Evolutionary conservation across 805 yeast genomes (phyloP), one percentile per base, ranked within the genome.

Genomic region (Debaryomyces prosopidis): DNA sequence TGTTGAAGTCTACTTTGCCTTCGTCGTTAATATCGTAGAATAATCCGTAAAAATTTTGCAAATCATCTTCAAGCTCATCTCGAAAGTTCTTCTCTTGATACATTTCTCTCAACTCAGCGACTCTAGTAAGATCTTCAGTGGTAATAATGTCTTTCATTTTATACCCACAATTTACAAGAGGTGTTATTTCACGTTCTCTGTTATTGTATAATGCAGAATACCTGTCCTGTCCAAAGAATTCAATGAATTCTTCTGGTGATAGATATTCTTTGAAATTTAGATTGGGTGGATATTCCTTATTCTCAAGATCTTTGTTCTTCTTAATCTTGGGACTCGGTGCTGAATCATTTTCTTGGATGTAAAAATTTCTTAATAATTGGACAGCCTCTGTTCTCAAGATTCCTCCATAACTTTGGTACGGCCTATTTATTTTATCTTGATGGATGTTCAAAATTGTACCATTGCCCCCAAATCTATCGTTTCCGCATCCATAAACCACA

Each of bases 401-500:
- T 0, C 96, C 97, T 0, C 98, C 97, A 41, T 77, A 77, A 2
- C 86, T 80, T 1, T 58, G 51, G 59, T 87, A 87, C 45, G 65
- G 44, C 42, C 68, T 46, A 47, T 50, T 53, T 2, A 50, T 49
- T 4, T 53, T 43, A 31, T 59, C 57, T 43, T 57, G 50, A 44
- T 51, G 52, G 1, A 89, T 75, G 9, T 74, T 66, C 23, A 89
- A 64, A 1, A 92, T 94, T 0, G 96, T 84, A 0, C 98, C 98
- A 62, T 91, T 91, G 0, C 99, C 98, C 0, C 99, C 99, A 68
- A 94, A 94, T 38, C 98, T 68, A 50, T 92, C 98, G 62, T 94
- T 94, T 0, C 89, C 94, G 58, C 97, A 91, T 0, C 99, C 98
- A 58, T 89, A 94, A 38, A 83, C 82, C 1, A 92, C 96, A 34